phyloP scores from a whole-genome alignment of 495 filamentous ascomycete species.

The Neurospora sp. region DNA sequence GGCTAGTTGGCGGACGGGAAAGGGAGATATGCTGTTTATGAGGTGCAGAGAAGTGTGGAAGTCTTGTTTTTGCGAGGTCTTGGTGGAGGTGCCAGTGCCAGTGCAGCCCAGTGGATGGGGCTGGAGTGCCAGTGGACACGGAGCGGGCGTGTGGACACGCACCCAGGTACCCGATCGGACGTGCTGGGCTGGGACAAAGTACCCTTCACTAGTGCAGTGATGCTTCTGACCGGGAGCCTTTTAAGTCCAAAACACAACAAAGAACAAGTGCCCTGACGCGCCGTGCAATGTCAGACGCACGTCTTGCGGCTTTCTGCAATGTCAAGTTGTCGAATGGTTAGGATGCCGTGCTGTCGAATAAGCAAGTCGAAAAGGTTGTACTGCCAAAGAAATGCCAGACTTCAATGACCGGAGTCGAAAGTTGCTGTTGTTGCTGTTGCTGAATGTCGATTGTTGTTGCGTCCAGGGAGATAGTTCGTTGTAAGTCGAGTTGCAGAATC shows the following conservation, averaged over 20 bases:
- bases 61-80: slow-evolving; percentile 25
- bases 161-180: slow-evolving; percentile 16
- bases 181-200: slow-evolving; percentile 17
- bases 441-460: background rate
- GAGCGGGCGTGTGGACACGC: slow-evolving; percentile 15
- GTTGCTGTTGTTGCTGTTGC: background rate
- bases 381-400: background rate
- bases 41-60: slow-evolving; percentile 7
- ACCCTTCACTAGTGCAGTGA: slow-evolving; percentile 14
- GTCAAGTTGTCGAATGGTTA: background rate
- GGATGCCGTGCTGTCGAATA: background rate
- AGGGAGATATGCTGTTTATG: slow-evolving; percentile 9
- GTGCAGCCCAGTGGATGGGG: slow-evolving; percentile 9
- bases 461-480: background rate
- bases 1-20: slow-evolving; percentile 7
- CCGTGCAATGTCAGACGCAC: background rate
- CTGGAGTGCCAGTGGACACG: slow-evolving; percentile 8
- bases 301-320: background rate
- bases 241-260: background rate
- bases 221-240: background rate
- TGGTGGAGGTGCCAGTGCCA: slow-evolving; percentile 18
- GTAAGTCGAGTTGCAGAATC: background rate
- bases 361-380: background rate
- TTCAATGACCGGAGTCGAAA: background rate
- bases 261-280: background rate